Conservation (phyloP, 1,284 basidiomycete species). For the Phellopilus nigrolimitatus region DNA sequence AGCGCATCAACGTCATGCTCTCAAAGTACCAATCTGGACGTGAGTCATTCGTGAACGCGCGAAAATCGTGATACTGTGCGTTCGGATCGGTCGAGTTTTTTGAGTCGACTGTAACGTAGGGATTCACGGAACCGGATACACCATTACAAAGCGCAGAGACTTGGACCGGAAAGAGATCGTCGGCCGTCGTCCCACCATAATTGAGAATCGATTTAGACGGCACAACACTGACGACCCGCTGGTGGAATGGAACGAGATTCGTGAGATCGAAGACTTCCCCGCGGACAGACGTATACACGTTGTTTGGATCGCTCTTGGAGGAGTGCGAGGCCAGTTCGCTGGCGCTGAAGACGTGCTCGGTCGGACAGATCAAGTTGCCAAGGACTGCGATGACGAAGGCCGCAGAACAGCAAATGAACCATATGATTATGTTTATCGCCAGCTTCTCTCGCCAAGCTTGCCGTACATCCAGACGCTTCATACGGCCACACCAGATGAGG, state of each 20-base stretch:
- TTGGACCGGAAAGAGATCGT: slow-evolving; percentile 91
- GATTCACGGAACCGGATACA: slow-evolving; percentile 73
- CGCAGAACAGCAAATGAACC: slow-evolving; percentile 85
- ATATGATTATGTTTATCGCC: slow-evolving; percentile 93
- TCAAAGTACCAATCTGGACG: slow-evolving; percentile 99
- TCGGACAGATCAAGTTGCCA: slow-evolving; percentile 89
- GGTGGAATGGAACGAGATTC: slow-evolving; percentile 54
- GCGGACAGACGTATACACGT: slow-evolving; percentile 79
- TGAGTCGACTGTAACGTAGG: slow-evolving; percentile 78
- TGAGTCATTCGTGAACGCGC: slow-evolving; percentile 79
- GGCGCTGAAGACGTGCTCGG: slow-evolving; percentile 84
- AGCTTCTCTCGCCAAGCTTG: slow-evolving; percentile 99
- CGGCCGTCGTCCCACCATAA: slow-evolving; percentile 79
- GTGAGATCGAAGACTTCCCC: slow-evolving; percentile 92
- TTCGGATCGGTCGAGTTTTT: slow-evolving; percentile 79
- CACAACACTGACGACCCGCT: slow-evolving; percentile 70
- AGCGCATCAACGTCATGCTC: slow-evolving; percentile 86
- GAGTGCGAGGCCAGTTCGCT: slow-evolving; percentile 74
- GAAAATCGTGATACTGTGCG: slow-evolving; percentile 95
- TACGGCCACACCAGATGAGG: slow-evolving; percentile 71
- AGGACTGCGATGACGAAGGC: slow-evolving; percentile 93
- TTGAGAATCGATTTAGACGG: slow-evolving; percentile 69
- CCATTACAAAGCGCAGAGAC: slow-evolving; percentile 94
- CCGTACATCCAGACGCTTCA: slow-evolving; percentile 91
- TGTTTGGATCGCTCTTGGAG: slow-evolving; percentile 63